phyloP scores from a whole-genome alignment of 192 early-diverging fungal species.

The Rhizophagus clarus region DNA sequence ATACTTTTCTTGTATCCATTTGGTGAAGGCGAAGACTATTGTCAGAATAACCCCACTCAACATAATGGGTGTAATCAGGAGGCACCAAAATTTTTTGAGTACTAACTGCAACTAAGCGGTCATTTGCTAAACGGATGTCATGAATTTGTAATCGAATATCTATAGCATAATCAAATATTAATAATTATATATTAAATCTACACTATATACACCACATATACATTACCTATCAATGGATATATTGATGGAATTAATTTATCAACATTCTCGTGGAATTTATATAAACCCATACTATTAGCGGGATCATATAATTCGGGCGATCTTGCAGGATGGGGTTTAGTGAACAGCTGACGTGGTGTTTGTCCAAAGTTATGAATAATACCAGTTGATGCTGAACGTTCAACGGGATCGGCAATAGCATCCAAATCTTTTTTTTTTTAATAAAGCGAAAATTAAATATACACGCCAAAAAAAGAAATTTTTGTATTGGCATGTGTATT shows the following conservation, averaged over 20 bases:
- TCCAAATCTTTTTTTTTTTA: constrained; percentile 66
- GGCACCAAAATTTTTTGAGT: constrained; percentile 48
- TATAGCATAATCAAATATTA: constrained; percentile 19
- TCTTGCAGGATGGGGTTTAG: constrained; percentile 76
- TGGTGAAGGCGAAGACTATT: constrained; percentile 57
- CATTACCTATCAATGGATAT: constrained; percentile 51
- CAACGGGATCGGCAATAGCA: constrained; percentile 83
- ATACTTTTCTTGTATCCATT: constrained; percentile 54
- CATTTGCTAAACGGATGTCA: constrained; percentile 47
- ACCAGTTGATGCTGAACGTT: constrained; percentile 86
- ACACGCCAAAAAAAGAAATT: background rate
- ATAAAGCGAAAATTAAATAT: background rate
- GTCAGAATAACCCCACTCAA: constrained; percentile 69
- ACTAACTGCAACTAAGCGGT: constrained; percentile 41
- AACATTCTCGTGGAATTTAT: constrained; percentile 48
- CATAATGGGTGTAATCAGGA: constrained; percentile 48
- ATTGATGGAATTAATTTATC: constrained; percentile 58
- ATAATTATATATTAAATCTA: background rate
- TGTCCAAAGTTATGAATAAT: constrained; percentile 98
- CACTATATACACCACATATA: background rate
- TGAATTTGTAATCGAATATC: constrained; percentile 56
- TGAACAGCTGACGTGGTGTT: constrained; percentile 89
- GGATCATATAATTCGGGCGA: constrained; percentile 42
- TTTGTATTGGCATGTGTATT: background rate
- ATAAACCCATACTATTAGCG: constrained; percentile 30